Evolutionary conservation across 345 rosid genomes (phyloP).

Genomic region (Pistacia integerrima): DNA sequence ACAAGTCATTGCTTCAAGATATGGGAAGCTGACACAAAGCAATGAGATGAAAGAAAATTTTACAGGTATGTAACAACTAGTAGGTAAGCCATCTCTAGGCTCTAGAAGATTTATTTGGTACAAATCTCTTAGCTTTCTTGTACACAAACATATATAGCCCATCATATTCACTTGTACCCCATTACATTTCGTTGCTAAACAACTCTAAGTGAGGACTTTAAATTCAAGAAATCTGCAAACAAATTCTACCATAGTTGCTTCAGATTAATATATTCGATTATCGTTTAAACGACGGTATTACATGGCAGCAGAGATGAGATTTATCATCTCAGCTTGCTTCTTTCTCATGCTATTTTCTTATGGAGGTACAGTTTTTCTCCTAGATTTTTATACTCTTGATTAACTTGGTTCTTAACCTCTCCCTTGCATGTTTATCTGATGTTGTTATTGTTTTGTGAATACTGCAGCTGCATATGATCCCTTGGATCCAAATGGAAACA

Average conservation of each 20-base stretch:
- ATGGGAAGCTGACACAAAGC: constrained; percentile 37
- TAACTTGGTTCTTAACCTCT: not conserved
- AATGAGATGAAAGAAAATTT: constrained; percentile 1
- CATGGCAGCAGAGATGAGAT: constrained; percentile 37
- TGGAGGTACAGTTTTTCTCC: constrained; percentile 40
- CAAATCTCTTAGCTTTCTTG: not conserved
- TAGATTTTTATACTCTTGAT: not conserved
- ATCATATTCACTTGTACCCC: not conserved
- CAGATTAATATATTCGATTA: not conserved
- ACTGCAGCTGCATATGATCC: constrained; percentile 88
- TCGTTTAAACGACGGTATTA: not conserved
- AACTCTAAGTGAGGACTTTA: constrained; percentile 23
- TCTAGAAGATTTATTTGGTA: constrained; percentile 17
- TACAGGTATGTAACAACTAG: constrained; percentile 51
- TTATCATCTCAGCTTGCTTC: constrained; percentile 29
- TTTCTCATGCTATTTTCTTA: constrained; percentile 44
- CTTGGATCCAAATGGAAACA: constrained; percentile 83
- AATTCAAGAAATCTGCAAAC: constrained; percentile 9
- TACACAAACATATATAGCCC: not conserved
- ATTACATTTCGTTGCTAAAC: constrained; percentile 6
- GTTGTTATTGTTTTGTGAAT: constrained; percentile 14
- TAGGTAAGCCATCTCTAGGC: constrained; percentile 43
- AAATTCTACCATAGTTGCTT: constrained; percentile 1
- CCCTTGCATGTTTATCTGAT: constrained; percentile 5
- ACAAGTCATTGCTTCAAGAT: constrained; percentile 66